These are phyloP conservation scores for Globisporangium yorkense DNA, from an alignment of 352 stramenopile species.

Conservation along the genomic window DNA sequence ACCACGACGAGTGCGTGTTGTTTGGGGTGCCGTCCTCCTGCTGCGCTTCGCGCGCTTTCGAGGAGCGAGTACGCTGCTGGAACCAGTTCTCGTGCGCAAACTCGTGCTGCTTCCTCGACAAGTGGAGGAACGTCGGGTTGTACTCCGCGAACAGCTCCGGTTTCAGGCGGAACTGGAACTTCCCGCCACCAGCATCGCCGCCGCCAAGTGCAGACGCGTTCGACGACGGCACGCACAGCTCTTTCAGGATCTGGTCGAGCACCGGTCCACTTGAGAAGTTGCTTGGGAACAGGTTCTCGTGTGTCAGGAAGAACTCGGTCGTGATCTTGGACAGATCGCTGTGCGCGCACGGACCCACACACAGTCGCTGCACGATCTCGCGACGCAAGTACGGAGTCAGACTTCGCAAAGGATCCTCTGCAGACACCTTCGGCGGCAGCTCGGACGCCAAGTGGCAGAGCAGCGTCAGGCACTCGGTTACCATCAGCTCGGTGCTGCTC, in stretches of 20 bases:
- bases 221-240: slow-evolving; percentile 43
- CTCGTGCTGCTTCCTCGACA: slow-evolving; percentile 85
- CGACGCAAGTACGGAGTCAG: slow-evolving; percentile 65
- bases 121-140: slow-evolving; percentile 79
- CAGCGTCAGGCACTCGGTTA: slow-evolving; percentile 73
- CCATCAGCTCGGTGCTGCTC: slow-evolving; percentile 62
- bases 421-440: slow-evolving; percentile 51
- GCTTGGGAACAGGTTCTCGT: slow-evolving; percentile 67
- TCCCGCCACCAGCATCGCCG: slow-evolving; percentile 34
- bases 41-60: slow-evolving; percentile 62
- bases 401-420: slow-evolving; percentile 42
- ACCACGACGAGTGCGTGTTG: slow-evolving; percentile 70
- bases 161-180: slow-evolving; percentile 81
- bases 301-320: slow-evolving; percentile 73
- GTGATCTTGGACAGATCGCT: slow-evolving; percentile 82
- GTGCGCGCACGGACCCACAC: slow-evolving; percentile 72
- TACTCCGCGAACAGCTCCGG: slow-evolving; percentile 81
- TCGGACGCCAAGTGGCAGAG: slow-evolving; percentile 75
- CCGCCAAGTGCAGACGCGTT: slow-evolving; percentile 17
- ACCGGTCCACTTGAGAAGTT: slow-evolving; percentile 64
- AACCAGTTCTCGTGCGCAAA: slow-evolving; percentile 86
- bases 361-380: slow-evolving; percentile 78
- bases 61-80: slow-evolving; percentile 62
- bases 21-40: slow-evolving; percentile 47
- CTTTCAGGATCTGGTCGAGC: slow-evolving; percentile 75